phyloP scores from a whole-genome alignment of 805 yeast species.

The Saccharomyces jurei region DNA sequence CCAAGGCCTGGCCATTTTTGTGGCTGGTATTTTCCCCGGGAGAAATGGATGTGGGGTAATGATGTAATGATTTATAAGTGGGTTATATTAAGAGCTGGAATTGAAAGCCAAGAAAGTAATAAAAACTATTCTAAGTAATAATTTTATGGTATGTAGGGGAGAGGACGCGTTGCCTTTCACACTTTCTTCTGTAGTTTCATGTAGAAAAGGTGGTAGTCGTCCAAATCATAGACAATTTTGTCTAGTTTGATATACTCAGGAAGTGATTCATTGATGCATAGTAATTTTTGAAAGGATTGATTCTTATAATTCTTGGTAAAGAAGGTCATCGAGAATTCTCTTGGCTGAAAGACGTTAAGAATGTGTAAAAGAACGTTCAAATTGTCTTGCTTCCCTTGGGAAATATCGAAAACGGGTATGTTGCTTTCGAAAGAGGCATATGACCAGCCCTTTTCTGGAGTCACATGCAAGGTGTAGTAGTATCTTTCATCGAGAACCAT shows the following conservation, averaged over 20 bases:
- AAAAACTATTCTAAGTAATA: not conserved
- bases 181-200: constrained; percentile 43
- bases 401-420: constrained; percentile 41
- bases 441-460: constrained; percentile 91
- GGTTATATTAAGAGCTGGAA: not conserved
- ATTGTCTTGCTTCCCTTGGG: constrained; percentile 36
- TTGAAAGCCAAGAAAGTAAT: not conserved
- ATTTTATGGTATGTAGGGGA: not conserved
- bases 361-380: constrained; percentile 52
- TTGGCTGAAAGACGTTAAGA: constrained; percentile 61
- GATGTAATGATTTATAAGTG: not conserved
- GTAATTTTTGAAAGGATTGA: constrained; percentile 32
- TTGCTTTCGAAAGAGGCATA: constrained; percentile 94
- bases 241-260: constrained; percentile 51
- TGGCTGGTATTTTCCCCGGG: not conserved
- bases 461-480: constrained; percentile 82
- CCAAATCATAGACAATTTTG: constrained; percentile 64
- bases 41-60: not conserved
- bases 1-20: not conserved
- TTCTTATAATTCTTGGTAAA: constrained; percentile 29
- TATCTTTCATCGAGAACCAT: constrained; percentile 55
- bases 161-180: not conserved
- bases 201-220: constrained; percentile 65
- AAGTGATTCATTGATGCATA: constrained; percentile 26
- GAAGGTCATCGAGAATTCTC: constrained; percentile 58